phyloP scores from a whole-genome alignment of 2,329 filamentous ascomycete species.

The Pseudopyricularia javanii region DNA sequence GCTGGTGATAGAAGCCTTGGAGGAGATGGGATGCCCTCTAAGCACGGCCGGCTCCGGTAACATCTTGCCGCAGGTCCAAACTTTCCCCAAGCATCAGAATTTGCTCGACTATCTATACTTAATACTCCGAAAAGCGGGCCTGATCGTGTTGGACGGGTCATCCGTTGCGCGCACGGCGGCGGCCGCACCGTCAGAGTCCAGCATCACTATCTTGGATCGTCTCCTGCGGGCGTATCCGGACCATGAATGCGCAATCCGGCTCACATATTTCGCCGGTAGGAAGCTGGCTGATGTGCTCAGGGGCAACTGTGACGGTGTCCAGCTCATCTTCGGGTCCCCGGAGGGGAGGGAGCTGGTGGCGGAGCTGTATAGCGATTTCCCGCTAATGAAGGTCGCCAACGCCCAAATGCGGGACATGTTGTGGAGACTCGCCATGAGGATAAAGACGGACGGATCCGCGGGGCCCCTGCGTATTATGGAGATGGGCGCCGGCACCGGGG shows the following conservation, averaged over 20 bases:
- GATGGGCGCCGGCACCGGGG: constrained; percentile 18
- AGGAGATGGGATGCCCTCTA: constrained; percentile 15
- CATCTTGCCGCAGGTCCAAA: constrained; percentile 11
- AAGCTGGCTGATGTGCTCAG: constrained; percentile 7
- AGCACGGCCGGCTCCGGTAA: constrained; percentile 12
- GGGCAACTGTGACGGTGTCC: constrained; percentile 6
- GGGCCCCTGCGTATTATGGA: constrained; percentile 17
- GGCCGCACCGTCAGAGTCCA: constrained; percentile 9
- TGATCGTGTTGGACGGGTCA: constrained; percentile 15
- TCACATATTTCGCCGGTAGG: constrained; percentile 5
- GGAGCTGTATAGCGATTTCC: constrained; percentile 16
- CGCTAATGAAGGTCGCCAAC: not conserved
- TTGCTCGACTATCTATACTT: constrained; percentile 19
- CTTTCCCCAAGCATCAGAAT: constrained; percentile 14
- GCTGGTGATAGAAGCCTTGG: constrained; percentile 21
- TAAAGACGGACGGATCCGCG: not conserved
- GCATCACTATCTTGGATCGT: constrained; percentile 13
- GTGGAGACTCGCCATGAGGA: not conserved
- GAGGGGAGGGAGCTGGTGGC: constrained; percentile 12
- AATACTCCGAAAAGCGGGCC: constrained; percentile 17
- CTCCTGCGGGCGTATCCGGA: constrained; percentile 15
- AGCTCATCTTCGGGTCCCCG: constrained; percentile 8
- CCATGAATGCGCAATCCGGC: constrained; percentile 11
- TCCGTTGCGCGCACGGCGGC: constrained; percentile 16
- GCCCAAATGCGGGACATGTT: not conserved